A percentile compares a stretch with the other conserved stretches of the same genome.
phyloP scores from a whole-genome alignment of 768 basidiomycete genomes.

The Coprinopsis sp. region DNA sequence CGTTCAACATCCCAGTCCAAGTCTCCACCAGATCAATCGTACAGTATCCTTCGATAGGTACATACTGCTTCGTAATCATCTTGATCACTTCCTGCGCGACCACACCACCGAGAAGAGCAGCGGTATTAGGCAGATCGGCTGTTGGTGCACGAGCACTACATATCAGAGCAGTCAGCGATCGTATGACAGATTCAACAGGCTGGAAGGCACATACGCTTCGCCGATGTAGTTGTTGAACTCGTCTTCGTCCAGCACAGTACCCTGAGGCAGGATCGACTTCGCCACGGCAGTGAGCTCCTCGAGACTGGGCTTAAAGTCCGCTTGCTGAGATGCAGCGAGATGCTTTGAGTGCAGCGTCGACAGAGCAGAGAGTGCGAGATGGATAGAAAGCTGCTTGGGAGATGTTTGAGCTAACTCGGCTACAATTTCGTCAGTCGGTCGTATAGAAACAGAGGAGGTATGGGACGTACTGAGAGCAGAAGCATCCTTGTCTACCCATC shows the following conservation, averaged over 20 bases:
- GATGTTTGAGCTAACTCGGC: conserved; percentile 34
- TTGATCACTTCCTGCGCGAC: conserved; percentile 98
- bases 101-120: conserved; percentile 89
- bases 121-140: conserved; percentile 88
- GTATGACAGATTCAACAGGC: conserved; percentile 5
- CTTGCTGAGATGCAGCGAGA: conserved; percentile 7
- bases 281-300: conserved; percentile 53
- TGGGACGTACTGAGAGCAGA: conserved; percentile 42
- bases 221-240: conserved; percentile 55
- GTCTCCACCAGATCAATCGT: conserved; percentile 81
- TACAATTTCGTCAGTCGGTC: conserved; percentile 17
- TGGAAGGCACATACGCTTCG: conserved; percentile 61
- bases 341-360: conserved; percentile 26
- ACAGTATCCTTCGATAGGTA: conserved; percentile 83
- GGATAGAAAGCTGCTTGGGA: conserved; percentile 60
- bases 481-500: conserved; percentile 46
- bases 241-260: conserved; percentile 47
- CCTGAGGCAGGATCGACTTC: conserved; percentile 44
- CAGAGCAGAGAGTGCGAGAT: conserved; percentile 71
- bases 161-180: conserved; percentile 9
- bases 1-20: conserved; percentile 65
- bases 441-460: conserved; percentile 6
- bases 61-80: conserved; percentile 92
- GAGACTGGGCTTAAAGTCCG: conserved; percentile 30
- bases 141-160: conserved; percentile 71